Base-by-base conservation (phyloP, 2,329 filamentous ascomycete genomes). In the Madurella mycetomatis region DNA sequence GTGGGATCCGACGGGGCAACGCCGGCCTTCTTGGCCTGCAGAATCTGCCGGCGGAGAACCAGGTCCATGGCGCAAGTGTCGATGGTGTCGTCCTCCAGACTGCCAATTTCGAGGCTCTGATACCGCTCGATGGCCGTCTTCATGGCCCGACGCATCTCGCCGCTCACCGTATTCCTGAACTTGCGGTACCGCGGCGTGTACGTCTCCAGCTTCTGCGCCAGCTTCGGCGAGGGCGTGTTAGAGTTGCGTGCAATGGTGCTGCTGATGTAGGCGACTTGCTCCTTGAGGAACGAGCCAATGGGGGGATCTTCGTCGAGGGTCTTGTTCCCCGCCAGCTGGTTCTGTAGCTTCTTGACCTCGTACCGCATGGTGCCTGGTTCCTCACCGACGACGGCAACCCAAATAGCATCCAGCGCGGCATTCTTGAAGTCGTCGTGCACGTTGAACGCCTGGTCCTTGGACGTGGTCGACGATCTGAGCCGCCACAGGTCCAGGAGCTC, bases 401-500 rank as follows among this genome's bases (percentile, higher is more conserved):
- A 74, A 19, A 74, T 70, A 15, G 64, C 67, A 55, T 75, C 72
- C 19, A 76, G 60, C 0, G 69, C 65, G 1, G 64, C 65, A 41
- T 69, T 60, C 55, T 64, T 61, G 19, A 76, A 62, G 54, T 76
- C 73, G 4, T 69, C 57, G 1, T 50, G 48, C 5, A 65, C 68
- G 12, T 58, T 54, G 50, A 76, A 74, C 1, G 72, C 25, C 3
- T 25, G 47, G 2, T 55, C 55, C 9, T 51, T 44, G 47, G 30
- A 31, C 4, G 30, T 40, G 1, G 49, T 40, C 15, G 41, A 18
- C 0, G 62, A 50, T 46, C 66, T 70, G 11, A 63, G 55, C 4
- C 57, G 50, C 68, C 67, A 71, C 9, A 70, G 53, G 1, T 66
- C 52, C 1, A 69, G 15, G 15, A 71, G 52, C 41, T 66, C 62